A percentile compares a stretch with the other conserved stretches of the same genome.
phyloP scores from a whole-genome alignment of 2,329 filamentous ascomycete species.

The Fonsecaea pedrosoi region DNA sequence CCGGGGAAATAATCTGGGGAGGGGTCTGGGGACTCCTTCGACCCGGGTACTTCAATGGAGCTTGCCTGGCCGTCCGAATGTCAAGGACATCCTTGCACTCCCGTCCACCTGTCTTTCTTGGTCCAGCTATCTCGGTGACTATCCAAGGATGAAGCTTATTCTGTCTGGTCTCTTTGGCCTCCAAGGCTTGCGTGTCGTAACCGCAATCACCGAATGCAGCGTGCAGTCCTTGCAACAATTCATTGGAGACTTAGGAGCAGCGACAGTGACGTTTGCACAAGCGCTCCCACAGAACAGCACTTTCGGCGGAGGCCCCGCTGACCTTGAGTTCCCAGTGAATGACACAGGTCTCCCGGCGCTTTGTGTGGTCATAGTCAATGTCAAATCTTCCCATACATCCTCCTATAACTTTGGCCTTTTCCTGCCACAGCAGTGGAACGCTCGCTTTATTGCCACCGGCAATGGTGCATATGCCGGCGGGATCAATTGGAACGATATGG shows the following conservation, averaged over 20 bases:
- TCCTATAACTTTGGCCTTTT: constrained; percentile 51
- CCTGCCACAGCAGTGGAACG: constrained; percentile 49
- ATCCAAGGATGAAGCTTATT: neutral
- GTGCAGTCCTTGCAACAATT: neutral
- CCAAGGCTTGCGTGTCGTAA: neutral
- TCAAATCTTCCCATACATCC: constrained; percentile 45
- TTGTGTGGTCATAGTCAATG: constrained; percentile 49
- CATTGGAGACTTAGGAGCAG: neutral
- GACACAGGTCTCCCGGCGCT: constrained; percentile 43
- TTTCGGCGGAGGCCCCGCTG: constrained; percentile 5
- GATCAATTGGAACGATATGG: constrained; percentile 60
- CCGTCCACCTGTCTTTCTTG: neutral
- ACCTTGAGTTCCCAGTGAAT: constrained; percentile 11
- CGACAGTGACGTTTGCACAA: neutral
- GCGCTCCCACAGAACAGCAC: constrained; percentile 7
- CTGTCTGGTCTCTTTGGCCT: neutral
- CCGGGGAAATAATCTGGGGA: neutral
- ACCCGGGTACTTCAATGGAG: neutral
- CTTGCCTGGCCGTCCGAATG: neutral
- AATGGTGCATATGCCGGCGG: constrained; percentile 57
- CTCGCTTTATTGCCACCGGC: constrained; percentile 45
- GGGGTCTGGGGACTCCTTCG: neutral
- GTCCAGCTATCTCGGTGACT: neutral
- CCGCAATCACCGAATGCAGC: neutral
- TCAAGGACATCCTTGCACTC: neutral